A percentile compares a stretch with the other conserved stretches of the same genome.
phyloP scores from a whole-genome alignment of 768 basidiomycete genomes.

The Pleurotus citrinopileatus region DNA sequence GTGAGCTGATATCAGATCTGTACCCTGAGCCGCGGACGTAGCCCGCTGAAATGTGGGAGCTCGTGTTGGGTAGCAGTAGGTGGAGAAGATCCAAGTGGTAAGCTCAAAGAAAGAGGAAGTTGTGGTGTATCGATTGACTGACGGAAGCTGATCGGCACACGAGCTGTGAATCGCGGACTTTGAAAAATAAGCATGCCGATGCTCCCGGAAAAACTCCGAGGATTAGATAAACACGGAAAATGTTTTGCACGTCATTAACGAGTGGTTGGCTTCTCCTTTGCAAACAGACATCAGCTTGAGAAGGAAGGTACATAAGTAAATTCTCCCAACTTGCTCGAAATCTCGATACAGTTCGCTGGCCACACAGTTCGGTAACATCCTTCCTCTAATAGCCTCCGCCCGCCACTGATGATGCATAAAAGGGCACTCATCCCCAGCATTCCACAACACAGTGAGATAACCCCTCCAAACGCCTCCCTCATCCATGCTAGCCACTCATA shows the following conservation, averaged over 20 bases:
- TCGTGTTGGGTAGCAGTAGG: too few relatives aligned
- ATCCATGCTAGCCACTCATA: slow-evolving; percentile 3
- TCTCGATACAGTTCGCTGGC: not conserved
- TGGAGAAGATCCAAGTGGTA: slow-evolving; percentile 3
- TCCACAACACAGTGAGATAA: not conserved
- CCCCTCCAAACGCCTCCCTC: not conserved
- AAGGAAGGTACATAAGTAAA: too few relatives aligned
- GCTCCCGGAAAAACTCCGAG: not conserved
- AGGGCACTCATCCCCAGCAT: not conserved
- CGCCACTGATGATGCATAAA: slow-evolving; percentile 1
- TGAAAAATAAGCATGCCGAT: not conserved
- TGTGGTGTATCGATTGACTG: not conserved
- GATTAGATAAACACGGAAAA: not conserved
- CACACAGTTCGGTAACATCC: not conserved
- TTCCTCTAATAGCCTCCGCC: not conserved
- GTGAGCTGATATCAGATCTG: too few relatives aligned
- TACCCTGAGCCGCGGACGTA: too few relatives aligned
- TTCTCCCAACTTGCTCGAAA: not conserved
- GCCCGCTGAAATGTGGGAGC: too few relatives aligned
- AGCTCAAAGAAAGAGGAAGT: not conserved
- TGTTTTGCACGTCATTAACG: not conserved
- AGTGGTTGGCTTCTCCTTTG: not conserved
- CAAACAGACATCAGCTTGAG: not conserved
- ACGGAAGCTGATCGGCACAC: slow-evolving; percentile 2
- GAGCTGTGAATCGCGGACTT: not conserved